Percentiles rank a stretch among this genome's conserved stretches.
Evolutionary conservation across 331 rosid species (phyloP).

Genomic region (Saraca asoca): DNA sequence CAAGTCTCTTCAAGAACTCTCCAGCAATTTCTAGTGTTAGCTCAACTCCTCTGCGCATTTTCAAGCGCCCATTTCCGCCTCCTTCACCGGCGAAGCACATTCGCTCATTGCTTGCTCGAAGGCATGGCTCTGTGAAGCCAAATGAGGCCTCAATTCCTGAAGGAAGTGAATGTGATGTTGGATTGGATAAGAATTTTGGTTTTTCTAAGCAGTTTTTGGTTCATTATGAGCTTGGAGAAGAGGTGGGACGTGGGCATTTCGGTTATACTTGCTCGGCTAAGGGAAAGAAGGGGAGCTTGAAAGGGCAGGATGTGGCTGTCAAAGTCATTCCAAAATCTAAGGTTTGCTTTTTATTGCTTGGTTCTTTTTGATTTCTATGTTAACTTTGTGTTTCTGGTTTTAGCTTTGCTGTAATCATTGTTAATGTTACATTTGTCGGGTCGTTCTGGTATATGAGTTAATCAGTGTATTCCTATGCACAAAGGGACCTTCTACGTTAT

Average conservation of each 20-base stretch:
- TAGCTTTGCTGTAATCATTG: not conserved
- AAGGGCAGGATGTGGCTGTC: slow-evolving; percentile 86
- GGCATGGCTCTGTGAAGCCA: slow-evolving; percentile 87
- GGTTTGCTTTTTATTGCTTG: slow-evolving; percentile 41
- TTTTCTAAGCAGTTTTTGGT: slow-evolving; percentile 57
- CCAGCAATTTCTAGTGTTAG: slow-evolving; percentile 69
- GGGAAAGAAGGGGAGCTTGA: slow-evolving; percentile 70
- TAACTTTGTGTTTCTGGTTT: not conserved
- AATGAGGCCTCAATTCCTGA: slow-evolving; percentile 87
- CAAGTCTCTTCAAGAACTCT: slow-evolving; percentile 74
- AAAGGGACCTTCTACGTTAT: not conserved
- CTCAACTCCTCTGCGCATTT: slow-evolving; percentile 79
- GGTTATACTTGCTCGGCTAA: slow-evolving; percentile 89
- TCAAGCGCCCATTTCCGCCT: slow-evolving; percentile 86
- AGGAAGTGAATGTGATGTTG: slow-evolving; percentile 76
- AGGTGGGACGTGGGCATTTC: slow-evolving; percentile 95
- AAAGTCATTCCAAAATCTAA: slow-evolving; percentile 92
- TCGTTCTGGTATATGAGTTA: not conserved
- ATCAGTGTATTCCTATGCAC: not conserved
- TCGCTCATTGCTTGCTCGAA: slow-evolving; percentile 68
- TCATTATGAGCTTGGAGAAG: slow-evolving; percentile 78
- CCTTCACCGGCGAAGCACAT: slow-evolving; percentile 96
- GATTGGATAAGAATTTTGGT: slow-evolving; percentile 72
- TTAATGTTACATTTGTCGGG: not conserved
- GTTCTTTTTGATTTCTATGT: slow-evolving; percentile 1